phyloP scores from a whole-genome alignment of 2,329 filamentous ascomycete genomes.

The Fusarium goolgardi region DNA sequence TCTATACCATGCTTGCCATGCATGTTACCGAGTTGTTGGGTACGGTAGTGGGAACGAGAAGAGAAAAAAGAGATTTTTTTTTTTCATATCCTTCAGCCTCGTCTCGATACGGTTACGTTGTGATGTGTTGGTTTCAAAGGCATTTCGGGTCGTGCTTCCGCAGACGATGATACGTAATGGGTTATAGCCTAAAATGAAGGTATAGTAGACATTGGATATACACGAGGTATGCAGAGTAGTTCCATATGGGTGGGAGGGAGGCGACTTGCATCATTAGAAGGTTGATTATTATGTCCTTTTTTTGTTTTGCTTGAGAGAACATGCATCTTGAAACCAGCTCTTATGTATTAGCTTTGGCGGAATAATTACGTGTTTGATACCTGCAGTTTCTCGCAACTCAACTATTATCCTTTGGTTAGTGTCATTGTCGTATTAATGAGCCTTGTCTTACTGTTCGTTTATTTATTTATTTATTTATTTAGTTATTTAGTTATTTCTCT shows the following conservation, averaged over 20 bases:
- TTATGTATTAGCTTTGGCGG: neutral
- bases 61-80: neutral
- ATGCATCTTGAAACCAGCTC: constrained; percentile 9
- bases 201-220: constrained; percentile 2
- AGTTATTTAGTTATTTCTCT: too few relatives aligned
- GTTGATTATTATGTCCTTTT: neutral
- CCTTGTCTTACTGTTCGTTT: constrained; percentile 1
- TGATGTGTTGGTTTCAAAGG: constrained; percentile 5
- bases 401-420: neutral
- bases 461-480: too few relatives aligned
- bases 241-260: neutral
- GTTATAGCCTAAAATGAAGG: constrained; percentile 6
- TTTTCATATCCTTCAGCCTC: constrained; percentile 19
- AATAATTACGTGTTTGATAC: constrained; percentile 1
- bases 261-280: constrained; percentile 3
- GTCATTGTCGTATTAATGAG: constrained; percentile 11
- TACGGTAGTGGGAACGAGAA: constrained; percentile 5
- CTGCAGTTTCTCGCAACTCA: neutral
- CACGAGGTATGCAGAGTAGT: constrained; percentile 6
- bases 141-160: constrained; percentile 9
- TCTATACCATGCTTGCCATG: neutral
- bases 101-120: constrained; percentile 13
- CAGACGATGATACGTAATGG: constrained; percentile 10
- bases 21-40: constrained; percentile 32
- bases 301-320: neutral